A percentile compares a stretch with the other conserved stretches of the same genome.
These are phyloP conservation scores for Saccharum hybrid DNA, from an alignment of 202 grass and related monocot species.

Conservation along the genomic window DNA sequence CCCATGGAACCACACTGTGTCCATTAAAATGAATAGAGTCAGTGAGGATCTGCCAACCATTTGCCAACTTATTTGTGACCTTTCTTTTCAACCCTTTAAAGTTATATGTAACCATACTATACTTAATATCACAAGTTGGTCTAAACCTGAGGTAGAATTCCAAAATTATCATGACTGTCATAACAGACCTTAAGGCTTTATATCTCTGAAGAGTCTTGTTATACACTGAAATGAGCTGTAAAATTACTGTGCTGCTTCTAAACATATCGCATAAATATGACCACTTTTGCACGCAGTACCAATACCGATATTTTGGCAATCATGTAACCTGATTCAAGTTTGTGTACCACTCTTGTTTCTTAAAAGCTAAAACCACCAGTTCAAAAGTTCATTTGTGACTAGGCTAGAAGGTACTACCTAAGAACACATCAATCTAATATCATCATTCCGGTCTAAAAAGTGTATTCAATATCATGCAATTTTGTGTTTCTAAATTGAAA, in stretches of 20 bases:
- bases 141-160: neutral
- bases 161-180: slow-evolving; percentile 11
- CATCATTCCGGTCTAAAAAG: neutral
- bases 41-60: neutral
- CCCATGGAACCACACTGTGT: neutral
- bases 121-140: slow-evolving; percentile 3
- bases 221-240: neutral
- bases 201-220: neutral
- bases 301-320: slow-evolving; percentile 8
- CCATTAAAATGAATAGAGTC: neutral
- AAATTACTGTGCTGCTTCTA: neutral
- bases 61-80: slow-evolving; percentile 4
- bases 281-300: neutral
- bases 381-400: neutral
- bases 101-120: slow-evolving; percentile 17
- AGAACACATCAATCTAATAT: neutral
- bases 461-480: neutral
- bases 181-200: neutral
- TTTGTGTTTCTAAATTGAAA: neutral
- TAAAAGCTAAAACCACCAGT: slow-evolving; percentile 7
- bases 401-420: neutral
- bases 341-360: neutral
- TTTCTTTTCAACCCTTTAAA: slow-evolving; percentile 6
- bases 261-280: slow-evolving; percentile 8
- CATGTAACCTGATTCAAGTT: neutral